Percentiles rank a stretch among this genome's conserved stretches.
Evolutionary conservation across 768 basidiomycete species (phyloP).

Genomic region (Phylloporus arenicola): DNA sequence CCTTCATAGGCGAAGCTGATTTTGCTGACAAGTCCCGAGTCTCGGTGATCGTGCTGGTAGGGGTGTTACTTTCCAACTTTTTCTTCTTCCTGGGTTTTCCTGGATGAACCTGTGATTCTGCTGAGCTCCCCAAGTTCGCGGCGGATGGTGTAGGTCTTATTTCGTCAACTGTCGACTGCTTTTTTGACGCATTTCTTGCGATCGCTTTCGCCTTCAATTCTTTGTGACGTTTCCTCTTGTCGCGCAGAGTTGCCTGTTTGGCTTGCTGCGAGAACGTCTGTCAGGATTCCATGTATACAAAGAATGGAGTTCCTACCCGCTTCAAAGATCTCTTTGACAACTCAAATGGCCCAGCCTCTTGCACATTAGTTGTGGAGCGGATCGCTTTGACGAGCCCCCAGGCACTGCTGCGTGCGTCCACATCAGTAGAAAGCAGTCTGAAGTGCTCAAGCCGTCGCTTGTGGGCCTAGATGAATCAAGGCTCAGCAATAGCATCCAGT

Average conservation of each 20-base stretch:
- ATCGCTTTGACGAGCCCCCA: constrained; percentile 35
- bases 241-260: constrained; percentile 40
- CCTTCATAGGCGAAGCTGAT: constrained; percentile 1
- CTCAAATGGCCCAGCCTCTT: constrained; percentile 11
- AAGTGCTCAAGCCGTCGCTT: constrained; percentile 54
- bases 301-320: constrained; percentile 39
- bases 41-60: not conserved
- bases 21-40: not conserved
- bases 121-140: not conserved
- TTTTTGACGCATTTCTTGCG: constrained; percentile 27
- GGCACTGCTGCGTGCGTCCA: constrained; percentile 43
- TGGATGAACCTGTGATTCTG: not conserved
- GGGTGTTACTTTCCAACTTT: constrained; percentile 6
- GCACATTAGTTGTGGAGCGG: constrained; percentile 1
- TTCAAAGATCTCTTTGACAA: constrained; percentile 60
- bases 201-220: constrained; percentile 38
- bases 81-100: constrained; percentile 14
- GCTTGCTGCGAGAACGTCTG: constrained; percentile 36
- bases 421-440: constrained; percentile 34
- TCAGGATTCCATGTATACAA: not conserved
- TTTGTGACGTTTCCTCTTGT: constrained; percentile 47
- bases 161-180: not conserved
- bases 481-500: not conserved
- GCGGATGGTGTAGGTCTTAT: not conserved
- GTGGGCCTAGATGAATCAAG: constrained; percentile 47